Base-by-base conservation (phyloP, 371 early-diverging fungal genomes). In the Mortierella sp. region DNA sequence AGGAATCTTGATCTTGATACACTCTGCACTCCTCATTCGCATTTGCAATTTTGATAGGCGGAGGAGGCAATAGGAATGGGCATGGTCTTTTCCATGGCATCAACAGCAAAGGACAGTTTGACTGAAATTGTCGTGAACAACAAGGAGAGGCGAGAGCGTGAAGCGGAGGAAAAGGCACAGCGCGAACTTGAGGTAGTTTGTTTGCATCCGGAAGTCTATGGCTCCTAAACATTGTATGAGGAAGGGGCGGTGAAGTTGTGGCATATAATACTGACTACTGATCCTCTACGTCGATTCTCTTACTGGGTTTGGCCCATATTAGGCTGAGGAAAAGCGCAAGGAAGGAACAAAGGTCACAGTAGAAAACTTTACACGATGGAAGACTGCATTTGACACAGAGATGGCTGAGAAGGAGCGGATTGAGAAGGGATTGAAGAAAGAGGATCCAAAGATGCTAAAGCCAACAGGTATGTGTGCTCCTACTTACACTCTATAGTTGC, bases 51-150 rank as follows among this genome's bases (percentile, higher is more conserved):
- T n/a, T 43, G 19, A 37, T 69, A 80, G 88, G 92, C 86, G 1
- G 91, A 92, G 56, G 92, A 93, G 52, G 88, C 89, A 54, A 66
- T 93, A 51, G 98, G 98, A 21, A 96, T 96, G 95, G 95, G 89
- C 30, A 94, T 95, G 94, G 88, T 95, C 27, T 98, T 96, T 71
- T 86, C 92, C 11, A 85, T 98, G 86, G 92, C 90, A 5, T 86
- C 93, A 21, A 71, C 81, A 0, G 85, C 93, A 21, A 93, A 93
- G 72, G 97, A 97, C 63, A 78, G 68, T 7, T 72, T 94, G 26
- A 89, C 89, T 56, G 83, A 86, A 56, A 78, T 91, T 24, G 79
- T 93, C 15, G 43, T 73, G 21, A 86, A 84, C 42, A 85, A 86
- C 30, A 79, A 84, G 51, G 85, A 79, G 41, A 82, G 79, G 12